Percentiles rank a stretch among this genome's conserved stretches.
These are phyloP conservation scores for Ustilago cynodontis DNA, from an alignment of 1,284 basidiomycete genomes.

Conservation along the genomic window DNA sequence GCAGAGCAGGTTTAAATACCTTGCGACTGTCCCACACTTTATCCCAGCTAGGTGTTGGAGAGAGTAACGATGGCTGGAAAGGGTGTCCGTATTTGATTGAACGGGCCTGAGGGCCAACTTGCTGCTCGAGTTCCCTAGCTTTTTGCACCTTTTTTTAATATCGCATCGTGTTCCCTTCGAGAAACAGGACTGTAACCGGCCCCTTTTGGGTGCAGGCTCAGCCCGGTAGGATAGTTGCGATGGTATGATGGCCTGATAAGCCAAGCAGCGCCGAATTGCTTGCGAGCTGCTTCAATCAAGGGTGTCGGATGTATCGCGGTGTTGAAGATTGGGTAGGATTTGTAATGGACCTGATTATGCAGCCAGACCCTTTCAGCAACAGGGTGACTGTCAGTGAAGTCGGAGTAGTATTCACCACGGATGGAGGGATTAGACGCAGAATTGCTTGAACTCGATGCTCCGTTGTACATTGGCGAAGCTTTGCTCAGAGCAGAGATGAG, in stretches of 20 bases:
- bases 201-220: not conserved
- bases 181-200: too few relatives aligned
- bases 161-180: not conserved
- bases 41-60: not conserved
- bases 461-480: not conserved
- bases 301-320: not conserved
- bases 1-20: not conserved
- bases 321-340: not conserved
- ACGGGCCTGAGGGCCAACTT: not conserved
- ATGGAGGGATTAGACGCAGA: not conserved
- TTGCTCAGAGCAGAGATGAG: not conserved
- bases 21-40: not conserved
- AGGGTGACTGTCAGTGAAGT: not conserved
- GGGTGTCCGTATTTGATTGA: not conserved
- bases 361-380: not conserved
- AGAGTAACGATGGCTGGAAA: not conserved
- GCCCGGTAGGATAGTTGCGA: not conserved
- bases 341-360: conserved; percentile 2
- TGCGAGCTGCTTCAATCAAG: not conserved
- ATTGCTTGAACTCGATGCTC: not conserved
- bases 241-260: not conserved
- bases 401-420: too few relatives aligned
- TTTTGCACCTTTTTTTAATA: not conserved
- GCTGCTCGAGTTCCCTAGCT: not conserved
- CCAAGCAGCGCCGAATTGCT: not conserved